Conservation (phyloP, 169 alveolate species). For the Plasmodium sp. region DNA sequence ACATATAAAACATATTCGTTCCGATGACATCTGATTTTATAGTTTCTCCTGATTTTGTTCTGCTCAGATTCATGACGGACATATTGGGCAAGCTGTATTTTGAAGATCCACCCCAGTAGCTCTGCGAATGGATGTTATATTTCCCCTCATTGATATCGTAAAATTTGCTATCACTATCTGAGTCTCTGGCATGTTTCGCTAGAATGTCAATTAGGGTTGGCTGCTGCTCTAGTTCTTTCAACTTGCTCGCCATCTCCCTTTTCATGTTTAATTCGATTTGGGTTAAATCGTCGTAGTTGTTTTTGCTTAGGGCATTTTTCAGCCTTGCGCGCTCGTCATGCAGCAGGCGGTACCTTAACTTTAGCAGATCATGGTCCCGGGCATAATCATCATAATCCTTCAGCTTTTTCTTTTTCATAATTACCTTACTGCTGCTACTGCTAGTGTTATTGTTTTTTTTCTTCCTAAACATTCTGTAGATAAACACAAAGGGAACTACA, state of each 20-base stretch:
- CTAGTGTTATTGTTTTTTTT: conserved; percentile 19
- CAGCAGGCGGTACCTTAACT: conserved; percentile 5
- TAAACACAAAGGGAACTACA: conserved; percentile 50
- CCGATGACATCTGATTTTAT: conserved; percentile 13
- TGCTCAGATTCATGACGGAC: not conserved
- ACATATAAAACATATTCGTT: conserved; percentile 11
- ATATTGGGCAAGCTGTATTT: conserved; percentile 41
- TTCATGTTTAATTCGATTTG: conserved; percentile 20
- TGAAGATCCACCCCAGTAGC: conserved; percentile 34
- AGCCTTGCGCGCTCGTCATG: conserved; percentile 6
- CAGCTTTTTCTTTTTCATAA: conserved; percentile 21
- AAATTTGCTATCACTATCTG: conserved; percentile 20
- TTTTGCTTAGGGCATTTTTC: not conserved
- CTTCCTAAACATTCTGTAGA: conserved; percentile 37
- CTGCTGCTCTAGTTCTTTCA: not conserved
- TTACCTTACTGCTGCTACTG: conserved; percentile 3
- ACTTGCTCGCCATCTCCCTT: not conserved
- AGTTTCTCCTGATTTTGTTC: not conserved
- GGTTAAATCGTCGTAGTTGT: not conserved
- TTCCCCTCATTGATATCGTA: conserved; percentile 18
- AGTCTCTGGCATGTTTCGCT: conserved; percentile 75
- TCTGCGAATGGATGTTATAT: conserved; percentile 11
- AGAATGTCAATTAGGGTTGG: conserved; percentile 50
- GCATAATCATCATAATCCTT: conserved; percentile 28
- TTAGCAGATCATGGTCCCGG: conserved; percentile 4